A percentile compares a stretch with the other conserved stretches of the same genome.
Evolutionary conservation across 441 rosid genomes (phyloP).

Genomic region (Pelargonium australe): DNA sequence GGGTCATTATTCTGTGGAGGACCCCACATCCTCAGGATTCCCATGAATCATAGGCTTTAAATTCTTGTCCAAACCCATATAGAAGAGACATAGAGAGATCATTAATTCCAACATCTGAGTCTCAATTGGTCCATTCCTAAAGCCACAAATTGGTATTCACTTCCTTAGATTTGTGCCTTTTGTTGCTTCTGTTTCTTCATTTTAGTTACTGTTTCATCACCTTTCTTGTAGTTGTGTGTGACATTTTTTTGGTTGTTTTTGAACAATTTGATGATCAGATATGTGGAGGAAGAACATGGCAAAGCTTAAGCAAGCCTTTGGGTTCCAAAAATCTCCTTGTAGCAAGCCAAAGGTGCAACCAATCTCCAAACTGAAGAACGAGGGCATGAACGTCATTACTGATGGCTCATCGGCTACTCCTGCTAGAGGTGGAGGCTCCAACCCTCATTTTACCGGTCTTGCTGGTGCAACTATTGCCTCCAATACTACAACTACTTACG

Average conservation of each 20-base stretch:
- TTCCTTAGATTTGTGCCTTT: not conserved
- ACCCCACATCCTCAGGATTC: not conserved
- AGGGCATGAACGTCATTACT: no score
- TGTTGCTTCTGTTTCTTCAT: not conserved
- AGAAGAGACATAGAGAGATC: not conserved
- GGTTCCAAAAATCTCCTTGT: not conserved
- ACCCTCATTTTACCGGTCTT: not conserved
- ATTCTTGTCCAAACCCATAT: not conserved
- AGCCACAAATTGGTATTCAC: not conserved
- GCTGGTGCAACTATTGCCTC: not conserved
- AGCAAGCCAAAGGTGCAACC: not conserved
- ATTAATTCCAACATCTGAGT: no score
- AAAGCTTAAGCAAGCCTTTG: not conserved
- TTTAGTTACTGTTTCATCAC: not conserved
- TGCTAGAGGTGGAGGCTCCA: not conserved
- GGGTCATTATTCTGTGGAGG: not conserved
- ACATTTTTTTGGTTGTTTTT: not conserved
- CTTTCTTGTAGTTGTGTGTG: not conserved
- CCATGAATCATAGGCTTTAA: not conserved
- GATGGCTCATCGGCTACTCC: no score
- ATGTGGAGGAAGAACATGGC: constrained; percentile 7
- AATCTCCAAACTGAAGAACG: not conserved
- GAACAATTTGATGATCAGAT: not conserved
- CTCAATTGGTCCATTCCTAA: not conserved
- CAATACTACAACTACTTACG: not conserved